Percentiles rank a stretch among this genome's conserved stretches.
Conservation (phyloP, 805 yeast species). For the Teunomyces stri region DNA sequence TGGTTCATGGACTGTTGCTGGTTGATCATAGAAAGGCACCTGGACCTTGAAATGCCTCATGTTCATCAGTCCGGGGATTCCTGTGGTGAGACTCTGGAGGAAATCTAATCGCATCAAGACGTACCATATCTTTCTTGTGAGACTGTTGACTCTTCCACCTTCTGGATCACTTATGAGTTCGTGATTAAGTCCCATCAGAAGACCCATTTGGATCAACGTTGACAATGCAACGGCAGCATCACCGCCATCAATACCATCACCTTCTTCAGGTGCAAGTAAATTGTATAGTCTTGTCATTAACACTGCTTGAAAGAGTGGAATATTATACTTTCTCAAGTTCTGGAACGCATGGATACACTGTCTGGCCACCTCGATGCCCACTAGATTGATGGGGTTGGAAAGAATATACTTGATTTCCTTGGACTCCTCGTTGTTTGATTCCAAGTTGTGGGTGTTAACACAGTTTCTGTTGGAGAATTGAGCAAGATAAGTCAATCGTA, state of each 20-base stretch:
- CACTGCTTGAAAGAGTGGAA: slow-evolving; percentile 11
- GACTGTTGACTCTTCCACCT: slow-evolving; percentile 39
- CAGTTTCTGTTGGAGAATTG: slow-evolving; percentile 31
- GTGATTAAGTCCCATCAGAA: slow-evolving; percentile 20
- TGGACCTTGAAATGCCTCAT: slow-evolving; percentile 9
- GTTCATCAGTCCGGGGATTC: slow-evolving; percentile 15
- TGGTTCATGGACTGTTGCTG: slow-evolving; percentile 5
- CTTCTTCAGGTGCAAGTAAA: slow-evolving; percentile 13
- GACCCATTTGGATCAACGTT: slow-evolving; percentile 18
- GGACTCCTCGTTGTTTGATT: slow-evolving; percentile 14
- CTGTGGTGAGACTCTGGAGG: slow-evolving; percentile 12
- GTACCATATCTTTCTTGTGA: slow-evolving; percentile 62
- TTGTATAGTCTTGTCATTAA: slow-evolving; percentile 10
- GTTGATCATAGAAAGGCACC: slow-evolving; percentile 11
- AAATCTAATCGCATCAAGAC: slow-evolving; percentile 30
- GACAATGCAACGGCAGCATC: slow-evolving; percentile 9
- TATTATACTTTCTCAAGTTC: slow-evolving; percentile 9
- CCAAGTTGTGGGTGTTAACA: slow-evolving; percentile 25
- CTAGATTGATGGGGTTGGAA: slow-evolving; percentile 20
- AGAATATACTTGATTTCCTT: slow-evolving; percentile 14
- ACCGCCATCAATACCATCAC: slow-evolving; percentile 13
- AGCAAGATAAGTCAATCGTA: slow-evolving; percentile 34
- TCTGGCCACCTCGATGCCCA: slow-evolving; percentile 18
- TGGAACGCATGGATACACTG: slow-evolving; percentile 20
- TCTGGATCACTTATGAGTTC: slow-evolving; percentile 26